Evolutionary conservation across 2,329 filamentous ascomycete species (phyloP), one percentile per base, ranked within the genome.

Genomic region (Hirsutella minnesotensis): DNA sequence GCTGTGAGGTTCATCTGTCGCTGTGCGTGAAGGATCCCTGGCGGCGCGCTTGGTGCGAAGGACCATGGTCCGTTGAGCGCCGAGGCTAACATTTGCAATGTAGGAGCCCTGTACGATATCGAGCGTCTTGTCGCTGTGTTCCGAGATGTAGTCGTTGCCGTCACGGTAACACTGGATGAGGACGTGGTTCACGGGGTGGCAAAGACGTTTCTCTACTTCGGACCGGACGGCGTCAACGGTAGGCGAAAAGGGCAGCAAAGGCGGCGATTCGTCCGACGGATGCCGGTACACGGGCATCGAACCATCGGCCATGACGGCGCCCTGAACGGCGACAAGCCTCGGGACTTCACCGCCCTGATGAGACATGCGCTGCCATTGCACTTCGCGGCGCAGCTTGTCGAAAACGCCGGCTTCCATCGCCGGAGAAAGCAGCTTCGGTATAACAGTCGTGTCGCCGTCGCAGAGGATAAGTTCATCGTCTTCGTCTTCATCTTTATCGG

Each of bases 111-210:
- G 77, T 12, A 79, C 80, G 44, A 98, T 92, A 58, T 98, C 92
- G 20, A 98, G 69, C 0, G 90, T 95, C 65, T 98, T 98, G 60
- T 98, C 92, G 33, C 87, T 94, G 57, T 98, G 92, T 58, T 98
- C 92, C 1, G 86, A 92, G 48, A 98, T 98, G 58, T 87, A 87
- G 62, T 98, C 92, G 39, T 77, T 79, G 3, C 90, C 86, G 51
- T 75, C 74, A n/a, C 92, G 85, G 56, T 98, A 98, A 45, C 88
- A 76, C 56, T 98, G 92, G 38, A 98, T 94, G 39, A 98, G 67
- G 1, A 81, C 89, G 58, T 98, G 92, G 55, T 98, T 98, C 35
- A 98, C 64, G 1, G 76, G 67, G 54, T 96, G 92, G 0, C 85
- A 83, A 1, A 94, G 71, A 15, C 77, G 67, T 44, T 73, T 69